Percentiles rank a stretch among this genome's conserved stretches.
Conservation (phyloP, 768 basidiomycete species). For the Lepiota brunneoincarnata region DNA sequence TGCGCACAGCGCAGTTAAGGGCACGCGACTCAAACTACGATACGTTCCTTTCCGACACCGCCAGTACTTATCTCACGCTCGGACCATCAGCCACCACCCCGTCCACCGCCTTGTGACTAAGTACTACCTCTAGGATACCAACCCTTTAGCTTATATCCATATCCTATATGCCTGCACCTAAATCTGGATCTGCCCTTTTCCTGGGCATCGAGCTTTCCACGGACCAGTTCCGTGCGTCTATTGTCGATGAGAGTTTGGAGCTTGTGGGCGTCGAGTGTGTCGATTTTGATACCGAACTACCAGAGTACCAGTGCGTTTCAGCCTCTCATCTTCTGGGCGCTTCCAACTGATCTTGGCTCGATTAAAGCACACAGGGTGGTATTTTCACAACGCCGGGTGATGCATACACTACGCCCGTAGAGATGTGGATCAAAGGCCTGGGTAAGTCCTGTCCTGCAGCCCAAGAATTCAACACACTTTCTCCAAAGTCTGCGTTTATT, state of each 20-base stretch:
- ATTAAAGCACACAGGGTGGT: constrained; percentile 73
- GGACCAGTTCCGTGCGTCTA: constrained; percentile 79
- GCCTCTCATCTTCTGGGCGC: constrained; percentile 13
- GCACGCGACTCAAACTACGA: not conserved
- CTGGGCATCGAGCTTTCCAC: constrained; percentile 84
- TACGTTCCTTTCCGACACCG: not conserved
- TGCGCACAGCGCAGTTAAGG: too few relatives aligned
- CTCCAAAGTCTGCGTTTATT: constrained; percentile 26
- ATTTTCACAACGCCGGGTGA: constrained; percentile 86
- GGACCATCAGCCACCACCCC: not conserved
- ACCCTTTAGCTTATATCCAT: constrained; percentile 25
- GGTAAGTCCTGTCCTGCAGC: constrained; percentile 48
- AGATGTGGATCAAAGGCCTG: constrained; percentile 88
- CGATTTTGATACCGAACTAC: constrained; percentile 77
- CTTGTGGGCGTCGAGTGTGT: constrained; percentile 80
- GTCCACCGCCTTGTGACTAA: constrained; percentile 11
- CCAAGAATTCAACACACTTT: constrained; percentile 61
- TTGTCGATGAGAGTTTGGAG: constrained; percentile 82
- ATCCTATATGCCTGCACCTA: constrained; percentile 40
- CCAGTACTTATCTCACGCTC: not conserved
- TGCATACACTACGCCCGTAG: constrained; percentile 83
- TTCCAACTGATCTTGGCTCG: constrained; percentile 11
- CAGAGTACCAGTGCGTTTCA: constrained; percentile 75
- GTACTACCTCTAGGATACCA: constrained; percentile 28
- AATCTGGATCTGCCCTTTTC: constrained; percentile 56